These are phyloP conservation scores for Zizania palustris DNA, from an alignment of 202 grass and related monocot species.

Conservation along the genomic window DNA sequence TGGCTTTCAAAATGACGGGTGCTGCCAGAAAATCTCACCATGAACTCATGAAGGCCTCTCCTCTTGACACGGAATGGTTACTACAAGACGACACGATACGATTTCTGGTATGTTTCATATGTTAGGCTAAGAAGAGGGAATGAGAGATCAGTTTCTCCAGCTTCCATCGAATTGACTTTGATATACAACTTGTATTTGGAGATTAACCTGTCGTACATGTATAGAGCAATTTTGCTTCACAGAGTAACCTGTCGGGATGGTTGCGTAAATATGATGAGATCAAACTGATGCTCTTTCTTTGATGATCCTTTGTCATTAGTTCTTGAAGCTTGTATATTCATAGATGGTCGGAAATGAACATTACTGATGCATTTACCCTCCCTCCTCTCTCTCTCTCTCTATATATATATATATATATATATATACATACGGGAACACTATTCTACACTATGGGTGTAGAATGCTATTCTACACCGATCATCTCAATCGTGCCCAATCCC, in stretches of 20 bases:
- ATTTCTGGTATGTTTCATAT: neutral
- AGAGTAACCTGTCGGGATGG: neutral
- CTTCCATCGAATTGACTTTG: constrained; percentile 16
- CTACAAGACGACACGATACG: constrained; percentile 10
- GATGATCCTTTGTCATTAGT: neutral
- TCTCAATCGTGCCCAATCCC: no score
- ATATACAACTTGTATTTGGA: constrained; percentile 40
- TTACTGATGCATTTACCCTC: neutral
- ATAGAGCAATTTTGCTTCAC: constrained; percentile 35
- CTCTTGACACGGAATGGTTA: neutral
- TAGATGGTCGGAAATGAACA: neutral
- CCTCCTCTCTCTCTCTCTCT: no score
- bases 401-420: no score
- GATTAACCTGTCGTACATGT: constrained; percentile 12
- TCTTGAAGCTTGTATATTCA: neutral
- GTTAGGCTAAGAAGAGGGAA: constrained; percentile 10
- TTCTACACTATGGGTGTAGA: no score
- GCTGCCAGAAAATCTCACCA: neutral
- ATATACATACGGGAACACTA: no score
- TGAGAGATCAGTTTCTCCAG: constrained; percentile 7
- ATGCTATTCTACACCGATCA: no score
- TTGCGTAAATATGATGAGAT: constrained; percentile 46
- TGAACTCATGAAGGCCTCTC: neutral
- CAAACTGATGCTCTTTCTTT: constrained; percentile 5
- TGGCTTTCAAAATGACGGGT: constrained; percentile 87